Base-by-base conservation (phyloP, 345 rosid genomes). In the Rhodamnia rubescens region DNA sequence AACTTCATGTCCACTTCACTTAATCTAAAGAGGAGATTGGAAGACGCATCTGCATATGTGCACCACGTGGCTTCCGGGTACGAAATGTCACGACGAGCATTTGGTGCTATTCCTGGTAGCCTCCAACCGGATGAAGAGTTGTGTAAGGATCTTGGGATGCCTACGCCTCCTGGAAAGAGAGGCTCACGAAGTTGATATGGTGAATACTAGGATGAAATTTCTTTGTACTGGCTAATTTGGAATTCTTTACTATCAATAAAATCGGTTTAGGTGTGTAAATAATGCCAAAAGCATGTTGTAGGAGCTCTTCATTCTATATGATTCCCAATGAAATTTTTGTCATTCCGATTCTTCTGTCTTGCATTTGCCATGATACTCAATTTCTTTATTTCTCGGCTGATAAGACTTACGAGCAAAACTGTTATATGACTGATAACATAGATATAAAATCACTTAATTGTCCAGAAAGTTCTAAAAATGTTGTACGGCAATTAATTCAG, bases 21-120 rank as follows among this genome's bases (percentile, higher is more conserved):
- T 11, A 89, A 87, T 84, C 36, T 94, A 26, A 84, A 83, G 85
- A 88, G 52, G 87, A 93, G 88, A 64, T 83, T 92, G 90, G 98
- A 96, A 87, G 93, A 91, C 64, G 92, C 93, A 83, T 97, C 97
- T 24, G 99, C 98, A 5, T 93, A 89, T 89, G 20, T 97, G 82
- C 97, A 96, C 89, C 53, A 89, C 74, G 64, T 92, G 83, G 95
- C 94, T 80, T 93, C 96, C 40, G 99, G 98, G 64, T 91, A 40
- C 82, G 99, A 97, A 90, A 82, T 90, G 32, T 87, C 98, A 5
- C 93, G 99, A 87, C 92, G 81, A 90, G 95, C 90, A 24, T 96
- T 97, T 75, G 99, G 99, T 52, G 99, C 99, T 47, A 89, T 93
- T 53, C 99, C 99, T 16, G 94, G 92, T 81, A 95, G 94, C 87